phyloP scores from a whole-genome alignment of 208 protist species.

The Crithidia sp. region DNA sequence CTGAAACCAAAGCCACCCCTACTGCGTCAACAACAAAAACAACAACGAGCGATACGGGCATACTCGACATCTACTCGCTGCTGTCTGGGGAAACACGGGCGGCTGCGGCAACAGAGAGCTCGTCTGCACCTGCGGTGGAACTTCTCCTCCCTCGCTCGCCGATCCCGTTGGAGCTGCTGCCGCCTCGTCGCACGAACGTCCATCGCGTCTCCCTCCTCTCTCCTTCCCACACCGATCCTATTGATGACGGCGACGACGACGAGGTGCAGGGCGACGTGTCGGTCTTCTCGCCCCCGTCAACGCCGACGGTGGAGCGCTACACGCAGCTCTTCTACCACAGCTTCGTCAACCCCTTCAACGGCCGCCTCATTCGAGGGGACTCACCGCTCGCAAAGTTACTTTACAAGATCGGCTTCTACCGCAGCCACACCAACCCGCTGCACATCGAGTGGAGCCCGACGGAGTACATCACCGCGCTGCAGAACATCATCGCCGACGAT shows the following conservation, averaged over 20 bases:
- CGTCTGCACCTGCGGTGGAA: neutral
- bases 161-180: constrained; percentile 13
- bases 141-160: neutral
- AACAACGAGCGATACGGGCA: too few species aligned
- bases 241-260: neutral
- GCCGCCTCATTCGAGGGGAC: constrained; percentile 38
- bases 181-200: neutral
- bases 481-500: constrained; percentile 10
- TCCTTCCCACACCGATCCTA: neutral
- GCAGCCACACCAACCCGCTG: constrained; percentile 55
- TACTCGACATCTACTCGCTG: too few species aligned
- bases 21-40: too few species aligned
- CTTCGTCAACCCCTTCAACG: constrained; percentile 84
- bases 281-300: too few species aligned
- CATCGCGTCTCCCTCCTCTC: neutral
- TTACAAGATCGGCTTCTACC: constrained; percentile 60
- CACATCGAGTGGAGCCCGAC: constrained; percentile 62
- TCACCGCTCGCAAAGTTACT: constrained; percentile 38
- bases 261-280: neutral
- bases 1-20: too few species aligned
- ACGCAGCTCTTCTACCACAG: constrained; percentile 4
- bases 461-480: constrained; percentile 30
- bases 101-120: neutral
- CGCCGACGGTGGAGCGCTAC: neutral
- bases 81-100: too few species aligned